Base-by-base conservation (phyloP, 345 rosid species). In the Noccaea bulbosa region DNA sequence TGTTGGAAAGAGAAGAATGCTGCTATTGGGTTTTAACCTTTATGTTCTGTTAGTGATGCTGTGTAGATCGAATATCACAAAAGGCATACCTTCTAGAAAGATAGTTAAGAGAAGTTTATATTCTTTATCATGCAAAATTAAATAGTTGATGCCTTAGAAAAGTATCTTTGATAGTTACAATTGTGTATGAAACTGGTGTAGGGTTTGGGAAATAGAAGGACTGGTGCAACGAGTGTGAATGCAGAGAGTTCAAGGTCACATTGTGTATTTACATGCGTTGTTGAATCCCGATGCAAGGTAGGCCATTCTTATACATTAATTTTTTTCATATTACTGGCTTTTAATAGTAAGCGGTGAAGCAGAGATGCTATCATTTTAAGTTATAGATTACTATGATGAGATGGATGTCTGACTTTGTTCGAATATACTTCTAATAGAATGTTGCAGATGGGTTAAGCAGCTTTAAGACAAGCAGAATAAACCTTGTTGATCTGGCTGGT, bases 401-500 rank as follows among this genome's bases (percentile, higher is more conserved):
- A 15, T 4, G 33, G 17, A 47, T 7, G 14, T 47, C 32, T 64
- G 12, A 64, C 35, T 17, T 4, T 8, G 37, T 64, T 64, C 47
- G 16, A 33, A 48, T 48, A 8, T 65, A 50, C 43, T 47, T 17
- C 3, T n/a, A 20, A 22, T 71, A 92, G 98, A 85, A 87, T 83
- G 76, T 58, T 70, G 78, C 90, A 34, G 88, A 86, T 73, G 98
- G 96, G 46, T 53, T 85, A 43, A 86, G 93, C 83, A 85, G 85
- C 81, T 83, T 86, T 62, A 92, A 87, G 65, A 87, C 89, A 30
- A 89, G 98, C 65, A 84, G 96, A 85, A 86, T 92, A 80, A 92
- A 92, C 78, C 92, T 92, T 7, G 96, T 92, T 72, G 98, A 92
- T 81, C 83, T 92, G 72, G 96, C 98, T 78, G 98, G 98, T 54